phyloP scores from a whole-genome alignment of 2,329 filamentous ascomycete genomes.

The Pyrenochaeta sp. region DNA sequence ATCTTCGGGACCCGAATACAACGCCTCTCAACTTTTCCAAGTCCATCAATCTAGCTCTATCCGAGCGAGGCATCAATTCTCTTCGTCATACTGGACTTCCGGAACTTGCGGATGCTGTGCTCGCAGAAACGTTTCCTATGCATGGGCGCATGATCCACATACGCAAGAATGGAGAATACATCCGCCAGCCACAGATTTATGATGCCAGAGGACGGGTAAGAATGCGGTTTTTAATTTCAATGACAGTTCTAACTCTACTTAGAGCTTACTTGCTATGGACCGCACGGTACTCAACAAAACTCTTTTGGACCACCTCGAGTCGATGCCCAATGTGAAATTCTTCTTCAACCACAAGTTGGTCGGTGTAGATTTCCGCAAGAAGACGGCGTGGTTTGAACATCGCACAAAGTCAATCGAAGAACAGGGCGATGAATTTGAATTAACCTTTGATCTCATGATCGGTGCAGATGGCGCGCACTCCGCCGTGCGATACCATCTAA shows the following conservation, averaged over 20 bases:
- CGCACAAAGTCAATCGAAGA: conserved; percentile 34
- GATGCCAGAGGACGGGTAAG: conserved; percentile 85
- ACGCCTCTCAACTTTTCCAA: conserved; percentile 93
- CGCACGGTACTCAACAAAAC: conserved; percentile 81
- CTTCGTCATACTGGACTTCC: conserved; percentile 74
- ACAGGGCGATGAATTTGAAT: conserved; percentile 70
- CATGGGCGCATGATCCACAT: conserved; percentile 96
- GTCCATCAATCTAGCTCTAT: conserved; percentile 97
- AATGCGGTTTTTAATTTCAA: background rate
- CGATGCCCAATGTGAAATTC: conserved; percentile 86
- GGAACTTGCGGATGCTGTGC: conserved; percentile 74
- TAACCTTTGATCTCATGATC: conserved; percentile 90
- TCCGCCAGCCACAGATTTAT: conserved; percentile 84
- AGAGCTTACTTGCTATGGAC: conserved; percentile 88
- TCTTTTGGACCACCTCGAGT: conserved; percentile 82
- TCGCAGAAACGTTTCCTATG: conserved; percentile 88
- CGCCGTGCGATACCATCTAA: conserved; percentile 87
- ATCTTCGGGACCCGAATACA: conserved; percentile 83
- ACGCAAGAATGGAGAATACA: conserved; percentile 69
- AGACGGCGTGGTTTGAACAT: conserved; percentile 87
- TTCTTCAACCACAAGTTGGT: conserved; percentile 95
- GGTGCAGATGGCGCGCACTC: conserved; percentile 97
- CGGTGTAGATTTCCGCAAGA: conserved; percentile 80
- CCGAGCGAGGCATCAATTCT: conserved; percentile 90
- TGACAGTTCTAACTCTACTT: conserved; percentile 13